Evolutionary conservation across 306 rosid species (phyloP).

Genomic region (Sophora flavescens): DNA sequence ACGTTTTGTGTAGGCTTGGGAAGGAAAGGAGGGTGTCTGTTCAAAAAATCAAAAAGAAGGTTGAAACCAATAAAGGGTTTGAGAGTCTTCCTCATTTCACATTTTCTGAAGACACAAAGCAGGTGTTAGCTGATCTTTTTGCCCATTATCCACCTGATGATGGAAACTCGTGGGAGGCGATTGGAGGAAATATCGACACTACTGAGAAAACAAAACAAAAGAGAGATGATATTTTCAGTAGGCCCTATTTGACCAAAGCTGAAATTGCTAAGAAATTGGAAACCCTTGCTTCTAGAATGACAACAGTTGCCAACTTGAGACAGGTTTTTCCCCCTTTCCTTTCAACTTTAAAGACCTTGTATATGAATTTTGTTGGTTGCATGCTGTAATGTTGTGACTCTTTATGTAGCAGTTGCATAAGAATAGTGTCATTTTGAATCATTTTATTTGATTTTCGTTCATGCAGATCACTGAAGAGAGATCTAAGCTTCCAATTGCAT

Average conservation of each 20-base stretch:
- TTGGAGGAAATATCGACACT: slow-evolving; percentile 40
- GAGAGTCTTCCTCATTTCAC: slow-evolving; percentile 44
- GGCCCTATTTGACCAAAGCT: slow-evolving; percentile 59
- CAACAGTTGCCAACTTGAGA: slow-evolving; percentile 47
- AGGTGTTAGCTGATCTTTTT: slow-evolving; percentile 62
- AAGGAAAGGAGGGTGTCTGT: slow-evolving; percentile 51
- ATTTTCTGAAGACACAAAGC: slow-evolving; percentile 67
- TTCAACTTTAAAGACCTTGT: slow-evolving; percentile 13
- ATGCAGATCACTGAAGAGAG: slow-evolving; percentile 64
- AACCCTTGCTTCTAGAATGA: slow-evolving; percentile 51
- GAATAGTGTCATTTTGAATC: slow-evolving; percentile 34
- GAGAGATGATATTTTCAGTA: slow-evolving; percentile 60
- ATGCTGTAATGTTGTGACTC: slow-evolving; percentile 34
- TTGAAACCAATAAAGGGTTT: not conserved
- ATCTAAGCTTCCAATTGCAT: slow-evolving; percentile 84
- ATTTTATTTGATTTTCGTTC: slow-evolving; percentile 43
- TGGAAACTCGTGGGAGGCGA: slow-evolving; percentile 48
- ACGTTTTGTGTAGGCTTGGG: slow-evolving; percentile 58
- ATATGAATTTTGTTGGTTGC: slow-evolving; percentile 45
- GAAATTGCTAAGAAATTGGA: slow-evolving; percentile 65
- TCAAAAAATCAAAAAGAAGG: slow-evolving; percentile 51
- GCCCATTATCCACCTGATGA: slow-evolving; percentile 74
- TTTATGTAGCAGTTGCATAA: slow-evolving; percentile 27
- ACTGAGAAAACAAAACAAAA: slow-evolving; percentile 8
- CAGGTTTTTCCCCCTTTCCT: slow-evolving; percentile 55